Percentiles rank a stretch among this genome's conserved stretches.
Conservation (phyloP, 345 rosid species). For the Luvunga scandens region DNA sequence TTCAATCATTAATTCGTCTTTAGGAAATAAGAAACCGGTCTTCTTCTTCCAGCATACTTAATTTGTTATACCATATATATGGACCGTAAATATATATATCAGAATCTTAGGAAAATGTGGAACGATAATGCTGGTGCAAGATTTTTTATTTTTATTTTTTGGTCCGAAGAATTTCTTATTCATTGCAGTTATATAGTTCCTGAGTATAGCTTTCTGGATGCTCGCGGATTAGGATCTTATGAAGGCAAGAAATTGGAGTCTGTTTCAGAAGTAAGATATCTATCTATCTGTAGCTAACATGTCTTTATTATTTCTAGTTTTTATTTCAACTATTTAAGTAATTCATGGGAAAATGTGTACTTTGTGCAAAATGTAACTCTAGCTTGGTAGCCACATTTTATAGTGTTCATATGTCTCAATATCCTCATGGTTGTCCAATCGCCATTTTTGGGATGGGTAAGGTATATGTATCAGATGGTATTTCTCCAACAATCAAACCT, state of each 20-base stretch:
- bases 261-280: slow-evolving; percentile 60
- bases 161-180: neutral
- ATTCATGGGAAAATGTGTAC: neutral
- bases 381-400: neutral
- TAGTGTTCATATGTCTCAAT: neutral
- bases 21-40: neutral
- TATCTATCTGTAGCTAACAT: neutral
- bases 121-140: neutral
- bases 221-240: slow-evolving; percentile 94
- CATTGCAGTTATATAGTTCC: slow-evolving; percentile 78
- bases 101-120: neutral
- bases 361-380: neutral
- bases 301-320: neutral
- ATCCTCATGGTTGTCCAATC: neutral
- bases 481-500: slow-evolving; percentile 76
- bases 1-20: neutral
- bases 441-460: slow-evolving; percentile 21
- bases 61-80: neutral
- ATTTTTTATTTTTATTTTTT: neutral
- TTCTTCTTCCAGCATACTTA: neutral
- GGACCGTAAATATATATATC: too few relatives aligned
- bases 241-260: slow-evolving; percentile 81
- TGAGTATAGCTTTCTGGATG: slow-evolving; percentile 91
- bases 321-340: too few relatives aligned
- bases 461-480: slow-evolving; percentile 80